Evolutionary conservation across 176 grass and related monocot species (phyloP).

Genomic region (Paspalum notatum): DNA sequence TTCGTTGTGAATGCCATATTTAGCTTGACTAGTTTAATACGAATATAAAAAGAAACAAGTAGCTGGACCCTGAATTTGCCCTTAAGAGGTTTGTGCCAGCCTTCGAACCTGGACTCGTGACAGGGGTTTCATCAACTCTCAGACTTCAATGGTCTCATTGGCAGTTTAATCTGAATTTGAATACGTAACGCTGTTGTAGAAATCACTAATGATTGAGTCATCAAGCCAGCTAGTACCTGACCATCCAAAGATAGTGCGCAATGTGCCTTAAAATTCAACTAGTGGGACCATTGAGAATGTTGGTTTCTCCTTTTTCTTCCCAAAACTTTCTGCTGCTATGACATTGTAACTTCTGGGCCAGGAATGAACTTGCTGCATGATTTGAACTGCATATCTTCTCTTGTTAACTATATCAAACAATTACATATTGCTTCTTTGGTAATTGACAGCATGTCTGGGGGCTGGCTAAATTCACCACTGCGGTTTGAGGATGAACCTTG

Average conservation of each 20-base stretch:
- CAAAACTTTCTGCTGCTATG: neutral
- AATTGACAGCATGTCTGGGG: slow-evolving; percentile 64
- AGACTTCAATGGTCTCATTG: too few species aligned
- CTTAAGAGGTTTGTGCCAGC: too few species aligned
- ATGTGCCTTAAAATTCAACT: neutral
- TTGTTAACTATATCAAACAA: slow-evolving; percentile 36
- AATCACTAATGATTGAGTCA: neutral
- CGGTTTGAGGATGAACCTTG: slow-evolving; percentile 85
- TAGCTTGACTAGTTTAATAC: neutral
- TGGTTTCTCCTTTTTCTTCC: neutral
- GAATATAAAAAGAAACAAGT: too few species aligned
- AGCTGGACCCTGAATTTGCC: too few species aligned
- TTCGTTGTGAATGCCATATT: neutral
- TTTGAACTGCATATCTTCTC: slow-evolving; percentile 15
- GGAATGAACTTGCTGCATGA: neutral
- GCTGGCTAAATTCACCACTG: slow-evolving; percentile 89
- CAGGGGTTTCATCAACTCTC: too few species aligned
- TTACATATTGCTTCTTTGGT: slow-evolving; percentile 22
- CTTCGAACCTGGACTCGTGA: too few species aligned
- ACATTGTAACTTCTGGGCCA: neutral
- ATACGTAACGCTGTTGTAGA: neutral
- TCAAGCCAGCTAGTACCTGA: neutral
- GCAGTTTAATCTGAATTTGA: too few species aligned
- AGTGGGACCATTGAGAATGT: neutral
- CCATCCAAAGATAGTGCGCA: neutral